These are phyloP conservation scores for Heliamphora exappendiculata DNA, from an alignment of 148 eudicot species.

Conservation along the genomic window DNA sequence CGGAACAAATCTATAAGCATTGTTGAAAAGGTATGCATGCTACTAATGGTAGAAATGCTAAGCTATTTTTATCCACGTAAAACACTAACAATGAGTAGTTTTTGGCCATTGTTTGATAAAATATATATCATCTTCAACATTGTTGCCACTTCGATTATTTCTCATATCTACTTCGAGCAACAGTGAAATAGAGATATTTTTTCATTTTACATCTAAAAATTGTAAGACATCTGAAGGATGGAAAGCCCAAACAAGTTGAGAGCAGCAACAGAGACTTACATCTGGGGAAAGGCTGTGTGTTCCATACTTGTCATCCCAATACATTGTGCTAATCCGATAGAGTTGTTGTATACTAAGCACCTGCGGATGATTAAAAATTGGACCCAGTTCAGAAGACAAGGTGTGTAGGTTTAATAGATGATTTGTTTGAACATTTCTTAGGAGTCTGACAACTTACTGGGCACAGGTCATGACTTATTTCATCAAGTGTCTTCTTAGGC, in stretches of 20 bases:
- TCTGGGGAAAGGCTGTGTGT: slow-evolving; percentile 84
- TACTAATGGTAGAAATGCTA: background rate
- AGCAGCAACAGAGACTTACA: slow-evolving; percentile 36
- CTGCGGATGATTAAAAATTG: slow-evolving; percentile 28
- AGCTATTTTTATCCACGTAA: background rate
- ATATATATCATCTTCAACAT: background rate
- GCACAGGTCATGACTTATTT: slow-evolving; percentile 87
- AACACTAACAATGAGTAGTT: background rate
- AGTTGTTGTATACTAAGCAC: slow-evolving; percentile 87
- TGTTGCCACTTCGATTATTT: background rate
- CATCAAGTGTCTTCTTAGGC: slow-evolving; percentile 79
- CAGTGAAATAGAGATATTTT: background rate
- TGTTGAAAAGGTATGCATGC: background rate
- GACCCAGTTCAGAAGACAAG: slow-evolving; percentile 19
- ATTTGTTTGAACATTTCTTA: slow-evolving; percentile 12
- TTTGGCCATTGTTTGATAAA: background rate
- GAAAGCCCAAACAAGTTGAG: background rate
- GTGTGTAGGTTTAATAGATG: slow-evolving; percentile 4
- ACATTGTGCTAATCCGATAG: slow-evolving; percentile 92
- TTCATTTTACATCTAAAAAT: background rate
- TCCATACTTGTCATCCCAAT: slow-evolving; percentile 96
- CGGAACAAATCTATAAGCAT: background rate
- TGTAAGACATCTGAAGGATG: background rate
- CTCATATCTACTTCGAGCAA: background rate
- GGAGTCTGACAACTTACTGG: slow-evolving; percentile 51